Evolutionary conservation across 2,329 filamentous ascomycete species (phyloP).

Genomic region (Botrytis sinoallii): DNA sequence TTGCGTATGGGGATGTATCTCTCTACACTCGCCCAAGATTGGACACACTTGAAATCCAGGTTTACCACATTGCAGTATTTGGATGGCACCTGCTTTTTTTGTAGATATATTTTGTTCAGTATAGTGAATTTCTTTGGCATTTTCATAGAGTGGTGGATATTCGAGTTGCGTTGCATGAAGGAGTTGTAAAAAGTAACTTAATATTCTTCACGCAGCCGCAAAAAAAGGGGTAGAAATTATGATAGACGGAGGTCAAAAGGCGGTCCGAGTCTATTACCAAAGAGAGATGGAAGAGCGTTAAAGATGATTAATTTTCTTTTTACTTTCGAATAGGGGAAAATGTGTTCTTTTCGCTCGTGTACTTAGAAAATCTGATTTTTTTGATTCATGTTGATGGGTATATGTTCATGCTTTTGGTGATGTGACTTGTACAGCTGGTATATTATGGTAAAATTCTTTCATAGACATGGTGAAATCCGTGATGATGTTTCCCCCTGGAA

Average conservation of each 20-base stretch:
- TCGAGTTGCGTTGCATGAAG: neutral
- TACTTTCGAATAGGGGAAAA: neutral
- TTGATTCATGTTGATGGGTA: neutral
- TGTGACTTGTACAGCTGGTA: neutral
- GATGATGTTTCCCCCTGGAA: too few relatives aligned
- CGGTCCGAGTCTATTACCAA: conserved; percentile 3
- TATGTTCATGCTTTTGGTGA: neutral
- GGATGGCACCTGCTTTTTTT: conserved; percentile 18
- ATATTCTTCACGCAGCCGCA: neutral
- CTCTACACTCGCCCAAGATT: neutral
- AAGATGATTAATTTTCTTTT: conserved; percentile 10
- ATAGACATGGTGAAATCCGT: neutral
- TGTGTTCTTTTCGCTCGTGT: conserved; percentile 13
- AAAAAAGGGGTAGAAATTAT: neutral
- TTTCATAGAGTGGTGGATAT: conserved; percentile 5
- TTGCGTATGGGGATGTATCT: neutral
- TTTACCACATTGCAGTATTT: conserved; percentile 17
- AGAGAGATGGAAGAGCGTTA: neutral
- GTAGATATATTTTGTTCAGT: conserved; percentile 20
- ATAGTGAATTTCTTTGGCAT: conserved; percentile 18
- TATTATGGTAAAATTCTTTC: neutral
- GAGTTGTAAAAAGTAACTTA: conserved; percentile 16
- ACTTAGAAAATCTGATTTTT: neutral
- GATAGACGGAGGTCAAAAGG: conserved; percentile 5
- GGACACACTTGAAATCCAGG: conserved; percentile 1